Evolutionary conservation across 2,329 filamentous ascomycete species (phyloP).

Genomic region (Talaromyces atroroseus): DNA sequence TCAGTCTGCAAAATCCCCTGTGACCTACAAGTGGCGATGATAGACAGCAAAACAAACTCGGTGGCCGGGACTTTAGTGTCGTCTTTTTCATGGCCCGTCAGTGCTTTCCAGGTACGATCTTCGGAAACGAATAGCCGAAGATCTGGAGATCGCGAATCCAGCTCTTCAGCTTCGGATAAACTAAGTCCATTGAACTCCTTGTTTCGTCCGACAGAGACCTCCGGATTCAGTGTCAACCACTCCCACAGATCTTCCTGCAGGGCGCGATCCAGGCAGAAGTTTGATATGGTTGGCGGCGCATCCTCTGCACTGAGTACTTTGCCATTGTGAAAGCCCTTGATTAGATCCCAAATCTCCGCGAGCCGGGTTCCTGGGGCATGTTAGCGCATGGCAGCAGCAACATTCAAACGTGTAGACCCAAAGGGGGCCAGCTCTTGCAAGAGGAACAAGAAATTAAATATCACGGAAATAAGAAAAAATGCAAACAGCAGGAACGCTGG

Average conservation of each 20-base stretch:
- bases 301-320: not conserved
- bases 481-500: no score
- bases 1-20: constrained; percentile 55
- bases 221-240: constrained; percentile 52
- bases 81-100: constrained; percentile 57
- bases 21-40: constrained; percentile 52
- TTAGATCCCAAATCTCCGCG: constrained; percentile 4
- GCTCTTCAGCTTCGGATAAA: constrained; percentile 36
- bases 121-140: constrained; percentile 45
- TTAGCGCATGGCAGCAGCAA: not conserved
- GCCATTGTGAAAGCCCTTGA: constrained; percentile 1
- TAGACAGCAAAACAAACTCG: constrained; percentile 54
- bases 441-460: not conserved
- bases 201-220: constrained; percentile 47
- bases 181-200: constrained; percentile 36
- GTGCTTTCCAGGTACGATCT: constrained; percentile 54
- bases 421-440: no score
- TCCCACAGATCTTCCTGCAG: constrained; percentile 53
- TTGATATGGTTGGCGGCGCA: not conserved
- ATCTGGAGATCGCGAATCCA: constrained; percentile 1
- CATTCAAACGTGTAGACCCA: not conserved
- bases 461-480: not conserved
- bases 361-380: constrained; percentile 4
- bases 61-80: constrained; percentile 47
- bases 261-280: constrained; percentile 38